A percentile compares a stretch with the other conserved stretches of the same genome.
These are phyloP conservation scores for Pichia heedii DNA, from an alignment of 805 yeast genomes.

Conservation along the genomic window DNA sequence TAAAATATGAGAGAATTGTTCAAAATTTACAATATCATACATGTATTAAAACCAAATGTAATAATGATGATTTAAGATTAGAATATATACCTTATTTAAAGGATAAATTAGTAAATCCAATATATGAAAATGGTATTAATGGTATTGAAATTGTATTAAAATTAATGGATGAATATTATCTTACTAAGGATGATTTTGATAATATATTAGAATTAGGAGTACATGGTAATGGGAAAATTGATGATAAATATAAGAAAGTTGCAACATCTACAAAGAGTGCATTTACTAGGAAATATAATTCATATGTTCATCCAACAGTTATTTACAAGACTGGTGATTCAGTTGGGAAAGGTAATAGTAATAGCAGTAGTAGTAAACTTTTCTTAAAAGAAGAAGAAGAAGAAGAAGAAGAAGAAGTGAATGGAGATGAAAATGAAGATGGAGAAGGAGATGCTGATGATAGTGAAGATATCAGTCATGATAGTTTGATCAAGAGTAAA, in stretches of 20 bases:
- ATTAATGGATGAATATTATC: constrained; percentile 75
- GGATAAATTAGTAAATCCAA: constrained; percentile 48
- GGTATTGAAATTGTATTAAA: constrained; percentile 60
- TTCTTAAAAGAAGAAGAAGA: constrained; percentile 58
- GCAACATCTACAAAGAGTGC: constrained; percentile 75
- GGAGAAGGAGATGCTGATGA: constrained; percentile 31
- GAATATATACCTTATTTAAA: constrained; percentile 64
- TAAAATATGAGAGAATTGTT: constrained; percentile 67
- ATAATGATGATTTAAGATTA: constrained; percentile 63
- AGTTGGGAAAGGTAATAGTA: constrained; percentile 30
- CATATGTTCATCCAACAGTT: constrained; percentile 72
- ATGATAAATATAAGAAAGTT: constrained; percentile 45
- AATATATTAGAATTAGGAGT: constrained; percentile 73
- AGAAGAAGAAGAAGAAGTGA: constrained; percentile 37
- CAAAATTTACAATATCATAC: constrained; percentile 88
- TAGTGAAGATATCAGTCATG: constrained; percentile 42
- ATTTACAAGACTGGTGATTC: constrained; percentile 67
- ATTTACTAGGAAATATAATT: constrained; percentile 80
- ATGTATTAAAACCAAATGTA: constrained; percentile 69
- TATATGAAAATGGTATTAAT: constrained; percentile 44
- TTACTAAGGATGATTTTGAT: constrained; percentile 92
- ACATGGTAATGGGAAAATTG: constrained; percentile 40
- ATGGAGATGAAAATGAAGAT: constrained; percentile 32
- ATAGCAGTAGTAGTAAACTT: not conserved
- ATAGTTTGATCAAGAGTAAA: constrained; percentile 44